A percentile compares a stretch with the other conserved stretches of the same genome.
Evolutionary conservation across 202 grass and related monocot species (phyloP).

Genomic region (Panicum hallii): DNA sequence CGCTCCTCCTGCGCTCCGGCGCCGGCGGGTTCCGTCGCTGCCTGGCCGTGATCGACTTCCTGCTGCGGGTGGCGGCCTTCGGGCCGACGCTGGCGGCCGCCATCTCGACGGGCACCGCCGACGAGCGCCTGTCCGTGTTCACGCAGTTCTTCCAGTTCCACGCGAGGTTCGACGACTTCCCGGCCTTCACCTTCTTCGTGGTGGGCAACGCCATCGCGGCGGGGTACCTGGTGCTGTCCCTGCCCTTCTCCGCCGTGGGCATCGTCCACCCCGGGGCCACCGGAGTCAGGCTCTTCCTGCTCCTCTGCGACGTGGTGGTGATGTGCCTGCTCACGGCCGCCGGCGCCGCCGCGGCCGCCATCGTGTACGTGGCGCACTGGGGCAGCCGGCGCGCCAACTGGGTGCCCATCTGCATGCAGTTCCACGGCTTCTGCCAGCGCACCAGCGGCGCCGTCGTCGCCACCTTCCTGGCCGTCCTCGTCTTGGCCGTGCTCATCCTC

Average conservation of each 20-base stretch:
- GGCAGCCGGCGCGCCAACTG: slow-evolving; percentile 75
- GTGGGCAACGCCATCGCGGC: slow-evolving; percentile 67
- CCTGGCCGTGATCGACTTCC: slow-evolving; percentile 66
- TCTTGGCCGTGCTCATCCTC: slow-evolving; percentile 69
- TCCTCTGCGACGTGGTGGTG: slow-evolving; percentile 66
- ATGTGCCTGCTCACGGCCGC: slow-evolving; percentile 53
- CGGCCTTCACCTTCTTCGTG: slow-evolving; percentile 72
- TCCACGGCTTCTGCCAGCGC: slow-evolving; percentile 81
- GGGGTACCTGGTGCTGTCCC: slow-evolving; percentile 82
- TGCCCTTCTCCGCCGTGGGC: slow-evolving; percentile 68
- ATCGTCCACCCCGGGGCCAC: slow-evolving; percentile 56
- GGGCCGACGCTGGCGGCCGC: slow-evolving; percentile 70
- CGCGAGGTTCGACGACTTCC: slow-evolving; percentile 78
- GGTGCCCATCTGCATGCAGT: slow-evolving; percentile 89
- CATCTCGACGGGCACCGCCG: slow-evolving; percentile 72
- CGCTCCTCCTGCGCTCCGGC: slow-evolving; percentile 50
- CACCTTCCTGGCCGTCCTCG: slow-evolving; percentile 78
- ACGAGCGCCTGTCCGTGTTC: slow-evolving; percentile 79
- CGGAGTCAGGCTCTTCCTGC: slow-evolving; percentile 67
- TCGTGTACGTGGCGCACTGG: slow-evolving; percentile 81
- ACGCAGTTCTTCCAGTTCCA: slow-evolving; percentile 85
- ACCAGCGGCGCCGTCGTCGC: slow-evolving; percentile 84
- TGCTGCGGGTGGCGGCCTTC: slow-evolving; percentile 66
- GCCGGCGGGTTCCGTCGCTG: slow-evolving; percentile 50
- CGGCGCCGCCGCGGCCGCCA: slow-evolving; percentile 60